Percentiles rank a stretch among this genome's conserved stretches.
phyloP scores from a whole-genome alignment of 768 basidiomycete genomes.

The Psilocybe cubensis region DNA sequence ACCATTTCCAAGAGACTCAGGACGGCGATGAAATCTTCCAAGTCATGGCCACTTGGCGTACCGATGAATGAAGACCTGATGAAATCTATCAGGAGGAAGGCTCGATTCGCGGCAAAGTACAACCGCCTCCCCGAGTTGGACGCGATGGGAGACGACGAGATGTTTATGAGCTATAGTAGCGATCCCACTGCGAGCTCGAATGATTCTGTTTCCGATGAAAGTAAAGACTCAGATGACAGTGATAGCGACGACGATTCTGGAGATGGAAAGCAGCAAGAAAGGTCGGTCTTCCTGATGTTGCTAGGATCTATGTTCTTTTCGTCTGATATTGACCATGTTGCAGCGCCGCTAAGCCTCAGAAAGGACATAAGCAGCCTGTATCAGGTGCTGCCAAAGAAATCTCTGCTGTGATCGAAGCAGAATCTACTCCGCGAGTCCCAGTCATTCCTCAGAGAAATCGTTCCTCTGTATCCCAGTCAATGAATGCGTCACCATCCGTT shows the following conservation, averaged over 20 bases:
- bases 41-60: not conserved
- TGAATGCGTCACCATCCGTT: too few relatives aligned
- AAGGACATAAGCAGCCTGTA: too few relatives aligned
- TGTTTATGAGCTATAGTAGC: not conserved
- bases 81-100: not conserved
- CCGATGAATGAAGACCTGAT: not conserved
- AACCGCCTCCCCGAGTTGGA: not conserved
- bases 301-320: not conserved
- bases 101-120: not conserved
- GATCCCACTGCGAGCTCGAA: not conserved
- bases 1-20: not conserved
- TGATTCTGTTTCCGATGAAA: not conserved
- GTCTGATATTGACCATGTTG: too few relatives aligned
- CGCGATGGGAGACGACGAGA: not conserved
- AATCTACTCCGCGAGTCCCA: too few relatives aligned
- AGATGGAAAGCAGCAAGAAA: not conserved
- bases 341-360: too few relatives aligned
- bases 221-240: not conserved
- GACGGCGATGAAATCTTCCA: not conserved
- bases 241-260: not conserved
- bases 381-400: too few relatives aligned
- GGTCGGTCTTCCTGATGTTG: not conserved
- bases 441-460: too few relatives aligned
- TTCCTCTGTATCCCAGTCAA: too few relatives aligned
- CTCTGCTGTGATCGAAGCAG: too few relatives aligned